Base-by-base conservation (phyloP, 106 monocot species). In the Amphibolis antarctica region DNA sequence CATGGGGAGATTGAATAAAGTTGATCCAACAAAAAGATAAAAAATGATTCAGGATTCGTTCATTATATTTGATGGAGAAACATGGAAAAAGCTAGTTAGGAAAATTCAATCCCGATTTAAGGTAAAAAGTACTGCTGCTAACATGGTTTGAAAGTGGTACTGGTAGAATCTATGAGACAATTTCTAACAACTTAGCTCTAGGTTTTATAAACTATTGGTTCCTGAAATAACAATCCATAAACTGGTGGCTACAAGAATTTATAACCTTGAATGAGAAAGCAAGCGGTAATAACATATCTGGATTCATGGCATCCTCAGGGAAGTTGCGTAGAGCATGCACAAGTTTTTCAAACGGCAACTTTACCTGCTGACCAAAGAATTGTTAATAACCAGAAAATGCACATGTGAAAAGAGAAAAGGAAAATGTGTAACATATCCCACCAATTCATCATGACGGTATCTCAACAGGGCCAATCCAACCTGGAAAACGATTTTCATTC, bases 211-310 rank as follows among this genome's bases (percentile, higher is more conserved):
- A 12, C 26, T n/a, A 14, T 14, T 49, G 57, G 0, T 13, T 15
- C 15, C 27, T 57, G 15, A 26, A 28, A 57, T 28, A 57, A 25
- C 14, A 26, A 29, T n/a, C 15, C 26, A 15, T 3, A 23, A 25
- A 24, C 21, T 51, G 4, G 22, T 5, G 18, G 4, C 4, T 10
- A 55, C 26, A 3, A 28, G 57, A 49, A 49, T 13, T 20, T 24
- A 44, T 28, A 49, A 98, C 98, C 98, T 91, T 91, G 47, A 91
- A 83, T 59, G 98, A 79, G 71, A 85, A 91, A n/a, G 98, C 98
- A 66, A 91, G 68, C 1, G 91, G 85, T 28, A 98, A 69, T 68
- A 98, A 55, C 63, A 61, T 69, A 69, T 88, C 85, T 42, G 98
- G 91, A 82, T 91, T 67, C 78, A 92, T 72, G 49, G 87, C 91